Conservation (phyloP, 176 grass and related monocot species). For the barley (Hordeum vulgare) region DNA sequence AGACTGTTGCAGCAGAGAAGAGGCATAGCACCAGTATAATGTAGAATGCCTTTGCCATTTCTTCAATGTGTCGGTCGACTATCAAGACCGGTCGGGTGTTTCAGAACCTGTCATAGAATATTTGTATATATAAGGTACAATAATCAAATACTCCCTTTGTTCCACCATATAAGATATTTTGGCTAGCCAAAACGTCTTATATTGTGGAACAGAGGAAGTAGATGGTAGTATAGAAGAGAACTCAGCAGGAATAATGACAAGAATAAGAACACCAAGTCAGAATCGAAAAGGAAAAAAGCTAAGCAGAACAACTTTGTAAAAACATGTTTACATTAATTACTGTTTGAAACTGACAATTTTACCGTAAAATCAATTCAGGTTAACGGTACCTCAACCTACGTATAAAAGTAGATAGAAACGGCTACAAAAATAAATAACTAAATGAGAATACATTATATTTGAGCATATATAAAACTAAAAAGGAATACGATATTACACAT, state of each 20-base stretch:
- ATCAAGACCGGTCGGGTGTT: not conserved
- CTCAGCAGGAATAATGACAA: not conserved
- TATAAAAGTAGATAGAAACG: not conserved
- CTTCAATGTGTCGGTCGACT: not conserved
- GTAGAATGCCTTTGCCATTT: not conserved
- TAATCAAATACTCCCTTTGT: not conserved
- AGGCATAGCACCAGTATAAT: not conserved
- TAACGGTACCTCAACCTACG: not conserved
- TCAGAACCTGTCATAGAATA: not conserved
- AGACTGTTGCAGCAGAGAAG: not conserved
- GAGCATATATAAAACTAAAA: not conserved
- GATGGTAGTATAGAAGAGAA: not conserved
- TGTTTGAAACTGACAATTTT: no score
- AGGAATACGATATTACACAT: not conserved
- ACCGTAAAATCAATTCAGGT: not conserved
- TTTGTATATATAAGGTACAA: not conserved
- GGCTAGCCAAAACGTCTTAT: not conserved
- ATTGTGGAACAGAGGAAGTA: not conserved
- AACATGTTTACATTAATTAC: not conserved
- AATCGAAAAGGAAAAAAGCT: not conserved
- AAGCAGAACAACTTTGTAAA: not conserved
- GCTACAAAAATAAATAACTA: not conserved
- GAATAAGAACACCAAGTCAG: not conserved
- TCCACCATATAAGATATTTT: not conserved
- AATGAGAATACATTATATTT: not conserved